Evolutionary conservation across 805 yeast species (phyloP).

Genomic region (Suhomyces sp.): DNA sequence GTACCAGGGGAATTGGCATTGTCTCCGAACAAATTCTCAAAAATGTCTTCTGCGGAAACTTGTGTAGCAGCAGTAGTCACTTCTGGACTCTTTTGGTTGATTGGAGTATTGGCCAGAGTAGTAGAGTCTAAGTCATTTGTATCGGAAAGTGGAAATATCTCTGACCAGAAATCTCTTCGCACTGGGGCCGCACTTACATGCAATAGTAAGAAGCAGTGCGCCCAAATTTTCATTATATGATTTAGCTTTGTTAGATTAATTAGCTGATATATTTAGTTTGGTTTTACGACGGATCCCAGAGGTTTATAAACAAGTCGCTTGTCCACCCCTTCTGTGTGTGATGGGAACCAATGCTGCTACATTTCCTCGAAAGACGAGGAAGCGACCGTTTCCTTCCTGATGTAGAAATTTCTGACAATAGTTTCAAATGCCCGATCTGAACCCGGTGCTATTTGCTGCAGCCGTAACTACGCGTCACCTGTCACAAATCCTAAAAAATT

Average conservation of each 20-base stretch:
- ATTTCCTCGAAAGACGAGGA: background rate
- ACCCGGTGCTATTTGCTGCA: background rate
- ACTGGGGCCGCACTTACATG: slow-evolving; percentile 1
- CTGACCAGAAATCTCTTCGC: slow-evolving; percentile 1
- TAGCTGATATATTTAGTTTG: background rate
- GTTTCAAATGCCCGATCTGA: background rate
- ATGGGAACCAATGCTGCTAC: background rate
- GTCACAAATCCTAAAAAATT: background rate
- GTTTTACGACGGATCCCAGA: background rate
- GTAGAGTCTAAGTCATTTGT: background rate
- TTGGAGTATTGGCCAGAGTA: background rate
- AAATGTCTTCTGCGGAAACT: background rate
- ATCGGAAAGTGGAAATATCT: background rate
- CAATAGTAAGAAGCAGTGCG: background rate
- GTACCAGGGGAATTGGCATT: background rate
- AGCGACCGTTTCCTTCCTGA: background rate
- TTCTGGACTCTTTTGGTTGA: background rate
- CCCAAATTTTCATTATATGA: background rate
- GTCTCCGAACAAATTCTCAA: background rate
- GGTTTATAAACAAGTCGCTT: background rate
- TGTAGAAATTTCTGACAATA: background rate
- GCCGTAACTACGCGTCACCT: background rate
- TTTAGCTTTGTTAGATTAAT: background rate
- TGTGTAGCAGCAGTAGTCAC: background rate
- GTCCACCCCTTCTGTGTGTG: background rate